Conservation (phyloP, 345 rosid genomes). For the Salix caprea region DNA sequence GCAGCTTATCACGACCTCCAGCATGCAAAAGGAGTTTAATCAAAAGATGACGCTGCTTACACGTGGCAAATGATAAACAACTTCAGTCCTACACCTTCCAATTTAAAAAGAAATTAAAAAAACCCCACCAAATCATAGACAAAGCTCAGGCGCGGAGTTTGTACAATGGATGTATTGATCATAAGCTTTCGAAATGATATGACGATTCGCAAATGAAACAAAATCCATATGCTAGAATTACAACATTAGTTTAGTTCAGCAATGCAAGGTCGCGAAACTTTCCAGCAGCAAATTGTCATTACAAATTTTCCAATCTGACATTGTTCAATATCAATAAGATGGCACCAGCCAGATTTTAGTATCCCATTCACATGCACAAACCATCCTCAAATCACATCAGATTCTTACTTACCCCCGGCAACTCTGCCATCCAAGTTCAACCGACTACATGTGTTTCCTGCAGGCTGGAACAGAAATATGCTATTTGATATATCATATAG, state of each 20-base stretch:
- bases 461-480: conserved; percentile 17
- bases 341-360: background rate
- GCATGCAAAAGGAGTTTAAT: background rate
- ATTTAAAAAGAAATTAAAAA: background rate
- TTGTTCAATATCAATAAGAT: background rate
- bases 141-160: background rate
- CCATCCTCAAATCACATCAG: background rate
- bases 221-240: background rate
- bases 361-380: background rate
- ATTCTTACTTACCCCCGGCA: conserved; percentile 1
- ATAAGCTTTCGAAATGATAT: background rate
- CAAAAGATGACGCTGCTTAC: background rate
- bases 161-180: background rate
- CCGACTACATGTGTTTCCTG: conserved; percentile 23
- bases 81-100: background rate
- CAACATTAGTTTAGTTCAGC: background rate
- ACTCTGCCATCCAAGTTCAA: conserved; percentile 14
- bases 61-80: background rate
- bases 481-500: conserved; percentile 10
- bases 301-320: background rate
- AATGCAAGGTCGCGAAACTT: background rate
- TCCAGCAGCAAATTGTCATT: background rate
- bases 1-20: background rate
- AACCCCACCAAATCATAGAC: background rate
- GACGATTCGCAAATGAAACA: background rate